Percentiles rank a stretch among this genome's conserved stretches.
Evolutionary conservation across 805 yeast genomes (phyloP).

Genomic region (Brettanomyces custersianus): DNA sequence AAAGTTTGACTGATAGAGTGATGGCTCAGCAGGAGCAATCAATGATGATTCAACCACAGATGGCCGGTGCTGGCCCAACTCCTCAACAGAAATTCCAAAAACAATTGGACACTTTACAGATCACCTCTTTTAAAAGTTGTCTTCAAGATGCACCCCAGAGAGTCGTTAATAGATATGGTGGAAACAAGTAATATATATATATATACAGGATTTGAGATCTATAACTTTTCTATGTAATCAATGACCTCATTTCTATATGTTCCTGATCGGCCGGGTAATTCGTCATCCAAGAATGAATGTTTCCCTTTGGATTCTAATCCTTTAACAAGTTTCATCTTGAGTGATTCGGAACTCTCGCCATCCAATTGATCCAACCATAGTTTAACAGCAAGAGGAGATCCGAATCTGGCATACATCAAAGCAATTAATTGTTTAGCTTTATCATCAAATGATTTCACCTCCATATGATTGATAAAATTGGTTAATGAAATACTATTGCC

Average conservation of each 20-base stretch:
- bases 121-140: constrained; percentile 30
- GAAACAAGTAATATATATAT: too few species aligned
- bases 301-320: too few species aligned
- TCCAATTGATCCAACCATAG: constrained; percentile 12
- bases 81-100: constrained; percentile 53
- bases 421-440: constrained; percentile 5
- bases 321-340: constrained; percentile 22
- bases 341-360: constrained; percentile 18
- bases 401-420: constrained; percentile 13
- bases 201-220: too few species aligned
- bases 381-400: constrained; percentile 19
- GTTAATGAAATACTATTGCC: constrained; percentile 15
- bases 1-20: constrained; percentile 35
- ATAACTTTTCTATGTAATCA: too few species aligned
- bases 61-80: constrained; percentile 52
- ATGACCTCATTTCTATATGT: too few species aligned
- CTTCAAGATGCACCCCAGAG: constrained; percentile 58
- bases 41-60: constrained; percentile 18
- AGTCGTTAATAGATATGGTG: constrained; percentile 17
- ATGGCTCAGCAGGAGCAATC: constrained; percentile 30
- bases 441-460: constrained; percentile 7
- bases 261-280: too few species aligned
- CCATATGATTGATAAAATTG: constrained; percentile 12
- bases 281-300: too few species aligned
- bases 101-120: constrained; percentile 59